Base-by-base conservation (phyloP, 495 filamentous ascomycete genomes). In the Xanthoparmelia taractica region DNA sequence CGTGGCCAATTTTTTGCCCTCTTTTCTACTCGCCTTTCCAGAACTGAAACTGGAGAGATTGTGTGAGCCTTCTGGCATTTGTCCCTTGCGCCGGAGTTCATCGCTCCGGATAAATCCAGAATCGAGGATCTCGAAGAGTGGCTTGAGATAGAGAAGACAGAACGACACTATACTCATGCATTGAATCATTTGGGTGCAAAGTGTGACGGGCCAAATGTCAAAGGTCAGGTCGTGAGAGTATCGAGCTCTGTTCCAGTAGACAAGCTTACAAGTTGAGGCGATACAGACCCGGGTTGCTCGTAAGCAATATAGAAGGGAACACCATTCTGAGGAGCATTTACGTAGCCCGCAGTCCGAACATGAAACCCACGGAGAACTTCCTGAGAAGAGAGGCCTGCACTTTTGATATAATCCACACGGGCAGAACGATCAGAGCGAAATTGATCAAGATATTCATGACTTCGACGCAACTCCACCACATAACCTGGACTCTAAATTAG, bases 391-490 rank as follows among this genome's bases (percentile, higher is more conserved):
- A 64, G 11, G 73, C 73, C 38, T 76, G 74, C 55, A 79, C 63
- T 4, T 68, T 68, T 31, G 60, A 67, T 41, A 82, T 72, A 4
- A 80, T 74, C 10, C 72, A 47, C 8, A 73, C 59, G 1, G 78
- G 76, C 45, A 77, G 68, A 13, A 65, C 62, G 7, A 80, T 70
- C 34, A 82, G 69, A 1, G 69, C 75, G 20, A 43, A 63, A 47
- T 82, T 77, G 4, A 74, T 74, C n/a, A 80, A 20, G 31, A 80
- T 74, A 40, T 78, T 80, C 4, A 72, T 70, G 45, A 75, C 65
- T 34, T 66, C 71, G 31, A 79, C 72, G 58, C 75, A 80, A 43
- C 73, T 71, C 62, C 75, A 69, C 70, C 78, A 59, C 13, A 27
- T 31, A 34, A 55, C 33, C 61, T 63, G n/a, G 38, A 17, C 7